A percentile compares a stretch with the other conserved stretches of the same genome.
Evolutionary conservation across 2,329 filamentous ascomycete genomes (phyloP).

Genomic region (Phaeosphaeria sp.): DNA sequence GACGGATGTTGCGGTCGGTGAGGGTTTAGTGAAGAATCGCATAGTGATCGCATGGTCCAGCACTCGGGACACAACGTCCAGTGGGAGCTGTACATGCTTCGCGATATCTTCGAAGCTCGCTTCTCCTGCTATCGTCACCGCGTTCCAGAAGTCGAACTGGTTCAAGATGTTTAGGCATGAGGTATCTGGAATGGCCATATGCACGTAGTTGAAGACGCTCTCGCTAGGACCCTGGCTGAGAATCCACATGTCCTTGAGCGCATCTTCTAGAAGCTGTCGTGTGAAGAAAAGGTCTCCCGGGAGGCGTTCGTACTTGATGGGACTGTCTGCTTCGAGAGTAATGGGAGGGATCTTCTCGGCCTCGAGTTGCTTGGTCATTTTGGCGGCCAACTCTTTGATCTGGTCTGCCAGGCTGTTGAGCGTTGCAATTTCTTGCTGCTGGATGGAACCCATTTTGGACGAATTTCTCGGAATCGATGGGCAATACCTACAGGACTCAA

Average conservation of each 20-base stretch:
- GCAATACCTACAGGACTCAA: background rate
- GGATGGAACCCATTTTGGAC: constrained; percentile 25
- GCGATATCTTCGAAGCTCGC: constrained; percentile 49
- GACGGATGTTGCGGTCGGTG: constrained; percentile 18
- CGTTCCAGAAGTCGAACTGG: constrained; percentile 61
- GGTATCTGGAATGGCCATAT: constrained; percentile 52
- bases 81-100: constrained; percentile 27
- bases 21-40: constrained; percentile 42
- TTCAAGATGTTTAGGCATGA: constrained; percentile 58
- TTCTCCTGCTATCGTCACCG: constrained; percentile 57
- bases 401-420: constrained; percentile 55
- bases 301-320: constrained; percentile 50
- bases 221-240: constrained; percentile 59
- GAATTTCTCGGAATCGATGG: background rate
- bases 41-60: constrained; percentile 45
- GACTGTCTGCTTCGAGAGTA: constrained; percentile 55
- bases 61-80: constrained; percentile 39
- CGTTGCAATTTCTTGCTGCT: constrained; percentile 36
- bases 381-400: constrained; percentile 54
- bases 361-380: constrained; percentile 51
- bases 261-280: constrained; percentile 55
- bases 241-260: constrained; percentile 56
- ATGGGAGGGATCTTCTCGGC: constrained; percentile 54
- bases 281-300: constrained; percentile 54
- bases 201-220: constrained; percentile 53